Conservation (phyloP, 345 rosid genomes). For the Euphorbia peplus region DNA sequence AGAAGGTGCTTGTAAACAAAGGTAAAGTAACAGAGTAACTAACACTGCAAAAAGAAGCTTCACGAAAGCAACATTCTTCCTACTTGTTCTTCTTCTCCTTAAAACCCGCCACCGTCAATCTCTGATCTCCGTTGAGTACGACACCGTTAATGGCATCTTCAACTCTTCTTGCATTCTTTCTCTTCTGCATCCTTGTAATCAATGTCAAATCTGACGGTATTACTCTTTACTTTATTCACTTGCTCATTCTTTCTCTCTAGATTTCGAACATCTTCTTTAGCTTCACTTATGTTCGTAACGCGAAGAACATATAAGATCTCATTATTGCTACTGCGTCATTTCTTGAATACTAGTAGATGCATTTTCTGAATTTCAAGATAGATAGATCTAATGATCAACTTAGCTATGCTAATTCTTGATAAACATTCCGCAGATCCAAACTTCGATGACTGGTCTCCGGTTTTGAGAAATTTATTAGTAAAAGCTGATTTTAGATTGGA, state of each 20-base stretch:
- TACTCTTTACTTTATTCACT: not conserved
- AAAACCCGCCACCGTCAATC: not conserved
- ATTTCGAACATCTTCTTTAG: too few relatives aligned
- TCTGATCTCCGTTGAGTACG: not conserved
- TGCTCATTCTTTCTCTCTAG: not conserved
- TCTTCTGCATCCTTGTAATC: conserved; percentile 39
- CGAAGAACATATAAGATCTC: conserved; percentile 32
- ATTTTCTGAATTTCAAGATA: too few relatives aligned
- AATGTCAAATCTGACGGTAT: conserved; percentile 36
- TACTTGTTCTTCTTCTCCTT: not conserved
- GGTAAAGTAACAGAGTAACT: not conserved
- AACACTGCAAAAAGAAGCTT: not conserved
- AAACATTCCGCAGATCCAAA: too few relatives aligned
- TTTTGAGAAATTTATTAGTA: too few relatives aligned
- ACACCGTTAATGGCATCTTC: conserved; percentile 45
- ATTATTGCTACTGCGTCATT: not conserved
- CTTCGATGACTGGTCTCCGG: too few relatives aligned
- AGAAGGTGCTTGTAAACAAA: conserved; percentile 2
- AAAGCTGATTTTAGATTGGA: too few relatives aligned
- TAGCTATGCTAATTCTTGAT: too few relatives aligned
- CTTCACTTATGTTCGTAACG: too few relatives aligned
- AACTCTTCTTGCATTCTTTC: conserved; percentile 33
- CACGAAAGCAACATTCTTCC: conserved; percentile 15
- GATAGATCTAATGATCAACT: too few relatives aligned
- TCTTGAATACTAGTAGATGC: too few relatives aligned